Percentiles rank a stretch among this genome's conserved stretches.
These are phyloP conservation scores for Suillus hirtellus DNA, from an alignment of 768 basidiomycete genomes.

Conservation along the genomic window DNA sequence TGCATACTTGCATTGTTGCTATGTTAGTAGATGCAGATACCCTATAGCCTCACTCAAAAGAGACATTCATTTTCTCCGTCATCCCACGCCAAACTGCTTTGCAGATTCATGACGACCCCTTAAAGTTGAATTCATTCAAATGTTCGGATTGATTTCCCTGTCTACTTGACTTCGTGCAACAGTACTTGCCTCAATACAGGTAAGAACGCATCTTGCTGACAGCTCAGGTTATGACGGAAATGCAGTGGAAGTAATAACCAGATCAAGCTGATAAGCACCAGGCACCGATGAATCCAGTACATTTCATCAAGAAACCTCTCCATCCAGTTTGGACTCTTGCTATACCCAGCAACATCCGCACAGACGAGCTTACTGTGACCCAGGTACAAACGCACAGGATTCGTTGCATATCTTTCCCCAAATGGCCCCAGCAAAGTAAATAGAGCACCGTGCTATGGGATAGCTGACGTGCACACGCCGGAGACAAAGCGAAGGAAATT, in stretches of 20 bases:
- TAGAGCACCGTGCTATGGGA: conserved; percentile 45
- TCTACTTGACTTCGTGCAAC: too few species aligned
- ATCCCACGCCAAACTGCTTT: too few species aligned
- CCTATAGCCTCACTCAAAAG: not conserved
- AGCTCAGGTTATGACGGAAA: not conserved
- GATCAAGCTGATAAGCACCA: not conserved
- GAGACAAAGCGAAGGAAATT: conserved; percentile 26
- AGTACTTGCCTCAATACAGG: too few species aligned
- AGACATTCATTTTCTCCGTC: not conserved
- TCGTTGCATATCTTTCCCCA: conserved; percentile 12
- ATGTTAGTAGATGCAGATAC: too few species aligned
- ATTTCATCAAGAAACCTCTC: not conserved
- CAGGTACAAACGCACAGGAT: too few species aligned
- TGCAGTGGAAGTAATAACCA: not conserved
- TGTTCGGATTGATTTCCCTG: too few species aligned
- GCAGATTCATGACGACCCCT: too few species aligned
- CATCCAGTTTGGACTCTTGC: conserved; percentile 25
- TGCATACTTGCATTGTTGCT: too few species aligned
- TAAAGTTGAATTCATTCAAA: too few species aligned
- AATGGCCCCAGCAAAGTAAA: conserved; percentile 19
- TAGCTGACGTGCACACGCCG: conserved; percentile 61
- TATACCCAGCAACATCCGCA: conserved; percentile 45
- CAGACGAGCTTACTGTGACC: conserved; percentile 10
- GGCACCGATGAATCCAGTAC: not conserved
- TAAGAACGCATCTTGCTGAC: not conserved